A percentile compares a stretch with the other conserved stretches of the same genome.
Conservation (phyloP, 2,329 filamentous ascomycete species). For the Cladosporium sp. region DNA sequence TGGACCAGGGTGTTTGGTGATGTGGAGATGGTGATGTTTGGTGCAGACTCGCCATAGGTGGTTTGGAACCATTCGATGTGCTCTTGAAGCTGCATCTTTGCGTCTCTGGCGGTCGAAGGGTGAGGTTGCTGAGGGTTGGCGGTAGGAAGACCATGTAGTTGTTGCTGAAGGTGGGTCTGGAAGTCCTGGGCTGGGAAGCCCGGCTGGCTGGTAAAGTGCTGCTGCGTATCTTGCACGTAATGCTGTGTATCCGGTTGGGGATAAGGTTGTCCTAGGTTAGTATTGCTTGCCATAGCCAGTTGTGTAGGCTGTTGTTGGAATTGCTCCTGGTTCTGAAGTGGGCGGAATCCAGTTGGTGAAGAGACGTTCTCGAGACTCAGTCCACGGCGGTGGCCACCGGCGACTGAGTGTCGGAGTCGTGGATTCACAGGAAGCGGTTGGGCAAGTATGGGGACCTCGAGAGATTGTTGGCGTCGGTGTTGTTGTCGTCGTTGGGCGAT, state of each 20-base stretch:
- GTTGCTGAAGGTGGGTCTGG: conserved; percentile 48
- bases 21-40: conserved; percentile 13
- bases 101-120: conserved; percentile 11
- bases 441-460: conserved; percentile 69
- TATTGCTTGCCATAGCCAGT: conserved; percentile 26
- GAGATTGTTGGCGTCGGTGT: conserved; percentile 85
- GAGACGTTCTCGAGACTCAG: conserved; percentile 71
- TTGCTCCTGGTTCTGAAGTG: conserved; percentile 49
- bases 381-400: conserved; percentile 68
- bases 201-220: conserved; percentile 79
- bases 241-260: conserved; percentile 68
- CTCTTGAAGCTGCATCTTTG: conserved; percentile 30
- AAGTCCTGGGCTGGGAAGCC: conserved; percentile 47
- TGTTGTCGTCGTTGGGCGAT: conserved; percentile 70
- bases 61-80: conserved; percentile 16
- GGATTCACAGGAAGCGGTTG: conserved; percentile 55
- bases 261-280: conserved; percentile 55
- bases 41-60: conserved; percentile 16
- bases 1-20: conserved; percentile 7
- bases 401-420: conserved; percentile 45
- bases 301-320: conserved; percentile 33
- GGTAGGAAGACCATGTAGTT: conserved; percentile 40
- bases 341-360: conserved; percentile 39
- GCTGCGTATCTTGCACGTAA: conserved; percentile 84
- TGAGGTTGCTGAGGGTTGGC: conserved; percentile 27